phyloP scores from a whole-genome alignment of 306 rosid species.

The Sechiopsis laciniata region DNA sequence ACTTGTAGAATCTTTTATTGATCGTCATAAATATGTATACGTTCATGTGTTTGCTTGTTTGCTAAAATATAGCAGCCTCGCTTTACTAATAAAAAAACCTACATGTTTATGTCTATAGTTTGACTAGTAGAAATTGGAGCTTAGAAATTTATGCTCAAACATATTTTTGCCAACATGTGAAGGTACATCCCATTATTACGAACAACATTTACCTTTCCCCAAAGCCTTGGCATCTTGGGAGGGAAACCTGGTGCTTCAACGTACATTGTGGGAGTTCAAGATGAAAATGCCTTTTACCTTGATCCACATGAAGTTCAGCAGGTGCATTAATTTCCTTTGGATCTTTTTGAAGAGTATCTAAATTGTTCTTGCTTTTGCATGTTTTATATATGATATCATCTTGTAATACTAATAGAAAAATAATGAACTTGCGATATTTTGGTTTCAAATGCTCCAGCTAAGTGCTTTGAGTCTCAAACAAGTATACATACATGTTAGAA shows the following conservation, averaged over 20 bases:
- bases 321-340: slow-evolving; percentile 35
- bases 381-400: not conserved
- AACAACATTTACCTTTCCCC: slow-evolving; percentile 81
- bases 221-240: slow-evolving; percentile 94
- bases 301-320: slow-evolving; percentile 88
- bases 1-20: not conserved
- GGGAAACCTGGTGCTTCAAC: slow-evolving; percentile 92
- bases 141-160: slow-evolving; percentile 6
- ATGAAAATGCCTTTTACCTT: slow-evolving; percentile 84
- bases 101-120: not conserved
- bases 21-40: not conserved
- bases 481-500: not conserved
- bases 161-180: not conserved
- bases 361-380: not conserved
- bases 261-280: slow-evolving; percentile 81
- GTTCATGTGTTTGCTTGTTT: not conserved
- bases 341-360: not conserved
- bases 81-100: not conserved
- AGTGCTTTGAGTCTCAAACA: not conserved
- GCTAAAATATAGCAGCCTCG: not conserved
- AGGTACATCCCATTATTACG: slow-evolving; percentile 83
- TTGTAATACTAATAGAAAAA: not conserved
- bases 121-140: slow-evolving; percentile 10
- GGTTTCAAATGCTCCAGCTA: not conserved
- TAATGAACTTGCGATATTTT: not conserved